phyloP scores from a whole-genome alignment of 495 filamentous ascomycete genomes.

The Baudoinia panamericana region DNA sequence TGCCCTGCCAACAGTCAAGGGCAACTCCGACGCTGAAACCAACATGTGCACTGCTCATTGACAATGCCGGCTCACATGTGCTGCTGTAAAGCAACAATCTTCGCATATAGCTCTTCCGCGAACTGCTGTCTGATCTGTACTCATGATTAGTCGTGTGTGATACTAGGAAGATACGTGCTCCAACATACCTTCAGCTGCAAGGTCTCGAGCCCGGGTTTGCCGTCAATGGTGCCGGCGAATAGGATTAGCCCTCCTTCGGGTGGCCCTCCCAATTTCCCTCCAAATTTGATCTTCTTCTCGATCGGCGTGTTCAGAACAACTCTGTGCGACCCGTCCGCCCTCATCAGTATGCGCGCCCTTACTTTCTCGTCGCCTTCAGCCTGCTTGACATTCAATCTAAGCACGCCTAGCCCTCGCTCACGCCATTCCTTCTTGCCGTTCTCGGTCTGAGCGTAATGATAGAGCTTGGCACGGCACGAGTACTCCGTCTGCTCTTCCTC shows the following conservation, averaged over 20 bases:
- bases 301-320: conserved; percentile 76
- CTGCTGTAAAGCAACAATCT: conserved; percentile 23
- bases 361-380: conserved; percentile 20
- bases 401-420: conserved; percentile 67
- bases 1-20: too few species aligned
- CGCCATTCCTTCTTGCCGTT: conserved; percentile 57
- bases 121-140: conserved; percentile 19
- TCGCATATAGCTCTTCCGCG: conserved; percentile 21
- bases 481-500: conserved; percentile 48
- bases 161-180: neutral
- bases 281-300: conserved; percentile 57
- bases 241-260: conserved; percentile 39
- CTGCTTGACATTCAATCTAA: conserved; percentile 63
- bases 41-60: too few species aligned
- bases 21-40: too few species aligned
- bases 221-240: conserved; percentile 29
- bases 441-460: conserved; percentile 38
- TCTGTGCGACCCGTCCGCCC: conserved; percentile 70
- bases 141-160: conserved; percentile 2
- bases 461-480: conserved; percentile 64
- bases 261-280: conserved; percentile 40
- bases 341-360: conserved; percentile 60
- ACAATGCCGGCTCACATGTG: too few species aligned
- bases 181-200: conserved; percentile 56
- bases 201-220: conserved; percentile 13